Evolutionary conservation across 2,329 filamentous ascomycete species (phyloP).

Genomic region (Dothistroma septosporum): DNA sequence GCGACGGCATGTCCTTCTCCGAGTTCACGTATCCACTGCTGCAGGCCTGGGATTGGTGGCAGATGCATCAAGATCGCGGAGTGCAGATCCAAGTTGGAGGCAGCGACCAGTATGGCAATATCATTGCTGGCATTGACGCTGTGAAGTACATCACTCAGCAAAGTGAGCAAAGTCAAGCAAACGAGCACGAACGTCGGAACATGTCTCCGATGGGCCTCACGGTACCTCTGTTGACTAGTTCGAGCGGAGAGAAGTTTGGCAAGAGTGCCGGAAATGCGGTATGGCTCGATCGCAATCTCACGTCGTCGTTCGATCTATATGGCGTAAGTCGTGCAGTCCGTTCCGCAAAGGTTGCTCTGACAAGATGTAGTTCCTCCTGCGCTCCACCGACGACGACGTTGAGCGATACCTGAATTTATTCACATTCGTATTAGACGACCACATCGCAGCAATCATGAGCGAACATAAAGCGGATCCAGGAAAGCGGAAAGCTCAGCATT

Average conservation of each 20-base stretch:
- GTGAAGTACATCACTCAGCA: slow-evolving; percentile 66
- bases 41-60: slow-evolving; percentile 96
- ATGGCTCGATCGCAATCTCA: slow-evolving; percentile 83
- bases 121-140: slow-evolving; percentile 80
- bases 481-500: slow-evolving; percentile 74
- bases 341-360: slow-evolving; percentile 5
- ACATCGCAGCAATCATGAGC: slow-evolving; percentile 65
- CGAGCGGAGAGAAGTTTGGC: slow-evolving; percentile 84
- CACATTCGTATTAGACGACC: slow-evolving; percentile 72
- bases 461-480: slow-evolving; percentile 64
- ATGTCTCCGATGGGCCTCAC: slow-evolving; percentile 74
- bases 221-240: slow-evolving; percentile 80
- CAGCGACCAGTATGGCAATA: slow-evolving; percentile 95
- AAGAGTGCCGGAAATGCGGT: slow-evolving; percentile 92
- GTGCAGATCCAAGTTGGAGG: slow-evolving; percentile 88
- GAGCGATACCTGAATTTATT: slow-evolving; percentile 81
- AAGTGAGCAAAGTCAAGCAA: slow-evolving; percentile 22
- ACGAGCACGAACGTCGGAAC: slow-evolving; percentile 40
- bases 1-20: slow-evolving; percentile 88
- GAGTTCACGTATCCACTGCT: slow-evolving; percentile 92
- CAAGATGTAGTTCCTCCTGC: slow-evolving; percentile 68
- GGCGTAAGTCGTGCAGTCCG: slow-evolving; percentile 44
- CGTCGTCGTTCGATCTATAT: slow-evolving; percentile 80
- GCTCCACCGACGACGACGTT: slow-evolving; percentile 75
- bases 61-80: slow-evolving; percentile 65